A percentile compares a stretch with the other conserved stretches of the same genome.
These are phyloP conservation scores for Cenchrus purpureus DNA, from an alignment of 176 grass and related monocot species.

Conservation along the genomic window DNA sequence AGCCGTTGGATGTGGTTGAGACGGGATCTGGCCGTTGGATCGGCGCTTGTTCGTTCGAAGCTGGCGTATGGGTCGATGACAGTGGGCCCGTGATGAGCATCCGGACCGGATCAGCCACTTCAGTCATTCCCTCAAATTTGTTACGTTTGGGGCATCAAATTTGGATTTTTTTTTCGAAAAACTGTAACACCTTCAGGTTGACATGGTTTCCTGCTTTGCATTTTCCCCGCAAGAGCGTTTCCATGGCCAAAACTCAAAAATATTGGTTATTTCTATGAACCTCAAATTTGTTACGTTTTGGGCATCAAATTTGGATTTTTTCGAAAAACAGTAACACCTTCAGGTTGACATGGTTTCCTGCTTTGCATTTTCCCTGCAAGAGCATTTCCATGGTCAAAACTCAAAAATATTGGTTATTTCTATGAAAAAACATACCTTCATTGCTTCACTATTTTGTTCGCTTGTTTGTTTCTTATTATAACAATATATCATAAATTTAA, in stretches of 20 bases:
- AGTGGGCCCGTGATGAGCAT: not conserved
- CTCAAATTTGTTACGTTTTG: not conserved
- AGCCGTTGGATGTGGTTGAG: conserved; percentile 32
- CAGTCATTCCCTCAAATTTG: not conserved
- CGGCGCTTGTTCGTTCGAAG: not conserved
- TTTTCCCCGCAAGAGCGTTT: not conserved
- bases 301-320: not conserved
- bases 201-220: not conserved
- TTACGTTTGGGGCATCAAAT: not conserved
- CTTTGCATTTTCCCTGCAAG: not conserved
- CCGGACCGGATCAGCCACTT: not conserved
- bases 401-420: too few relatives aligned
- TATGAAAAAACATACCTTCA: not conserved
- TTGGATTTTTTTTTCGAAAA: not conserved
- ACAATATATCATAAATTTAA: too few relatives aligned
- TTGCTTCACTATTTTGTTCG: not conserved
- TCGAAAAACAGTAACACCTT: not conserved
- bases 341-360: not conserved
- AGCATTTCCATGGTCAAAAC: not conserved
- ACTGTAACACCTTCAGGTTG: not conserved
- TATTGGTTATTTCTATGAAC: not conserved
- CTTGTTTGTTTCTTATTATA: not conserved
- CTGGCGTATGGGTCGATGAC: not conserved
- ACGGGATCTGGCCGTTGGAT: conserved; percentile 7
- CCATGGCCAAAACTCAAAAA: not conserved